Evolutionary conservation across 768 basidiomycete species (phyloP).

Genomic region (Russula lepida): DNA sequence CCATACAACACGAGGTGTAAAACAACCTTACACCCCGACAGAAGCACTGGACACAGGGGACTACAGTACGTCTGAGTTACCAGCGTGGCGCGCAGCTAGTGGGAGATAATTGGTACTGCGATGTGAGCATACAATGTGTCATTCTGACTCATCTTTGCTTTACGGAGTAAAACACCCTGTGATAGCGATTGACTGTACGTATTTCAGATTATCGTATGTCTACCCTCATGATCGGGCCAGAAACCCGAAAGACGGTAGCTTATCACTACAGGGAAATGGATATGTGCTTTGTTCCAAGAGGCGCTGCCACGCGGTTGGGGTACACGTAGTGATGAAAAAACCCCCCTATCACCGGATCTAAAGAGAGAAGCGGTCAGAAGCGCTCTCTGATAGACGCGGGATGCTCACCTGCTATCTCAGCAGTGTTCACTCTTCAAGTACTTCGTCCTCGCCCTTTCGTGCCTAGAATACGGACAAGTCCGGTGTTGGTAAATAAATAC

Average conservation of each 20-base stretch:
- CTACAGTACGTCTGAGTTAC: not conserved
- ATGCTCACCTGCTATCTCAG: not conserved
- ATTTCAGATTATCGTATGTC: not conserved
- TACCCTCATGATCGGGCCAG: not conserved
- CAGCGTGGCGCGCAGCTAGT: not conserved
- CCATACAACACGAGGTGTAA: not conserved
- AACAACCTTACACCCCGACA: not conserved
- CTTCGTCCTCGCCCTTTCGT: slow-evolving; percentile 59
- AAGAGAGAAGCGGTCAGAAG: not conserved
- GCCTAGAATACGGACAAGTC: slow-evolving; percentile 38
- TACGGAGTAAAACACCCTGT: slow-evolving; percentile 4
- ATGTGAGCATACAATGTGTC: not conserved
- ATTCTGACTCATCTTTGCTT: not conserved
- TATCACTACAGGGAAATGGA: not conserved
- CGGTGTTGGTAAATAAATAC: not conserved
- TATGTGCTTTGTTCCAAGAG: not conserved
- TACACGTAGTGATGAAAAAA: not conserved
- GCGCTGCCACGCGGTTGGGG: not conserved
- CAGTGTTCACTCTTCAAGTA: slow-evolving; percentile 41
- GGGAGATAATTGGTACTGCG: not conserved
- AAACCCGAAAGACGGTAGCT: not conserved
- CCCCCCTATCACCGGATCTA: not conserved
- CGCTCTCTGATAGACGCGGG: not conserved
- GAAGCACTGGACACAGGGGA: not conserved
- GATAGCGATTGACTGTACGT: not conserved